phyloP scores from a whole-genome alignment of 2,329 filamentous ascomycete genomes.

The Beauveria bassiana region DNA sequence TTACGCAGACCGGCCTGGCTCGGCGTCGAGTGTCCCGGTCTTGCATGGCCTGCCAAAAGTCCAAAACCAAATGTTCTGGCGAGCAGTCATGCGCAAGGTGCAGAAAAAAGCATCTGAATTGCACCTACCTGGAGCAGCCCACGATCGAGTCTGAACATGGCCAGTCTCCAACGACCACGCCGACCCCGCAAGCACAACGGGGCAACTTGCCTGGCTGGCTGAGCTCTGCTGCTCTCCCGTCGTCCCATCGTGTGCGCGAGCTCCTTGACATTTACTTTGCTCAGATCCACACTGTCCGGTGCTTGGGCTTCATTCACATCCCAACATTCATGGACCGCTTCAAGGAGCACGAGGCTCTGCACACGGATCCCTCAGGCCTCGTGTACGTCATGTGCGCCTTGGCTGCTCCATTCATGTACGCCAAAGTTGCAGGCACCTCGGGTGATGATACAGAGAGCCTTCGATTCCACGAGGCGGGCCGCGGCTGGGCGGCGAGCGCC shows the following conservation, averaged over 20 bases:
- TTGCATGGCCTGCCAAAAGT: not conserved
- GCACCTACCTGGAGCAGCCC: not conserved
- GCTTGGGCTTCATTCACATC: conserved; percentile 2
- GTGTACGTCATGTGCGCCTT: conserved; percentile 1
- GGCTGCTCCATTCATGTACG: not conserved
- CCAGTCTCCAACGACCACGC: not conserved
- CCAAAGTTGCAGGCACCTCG: not conserved
- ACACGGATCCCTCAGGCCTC: not conserved
- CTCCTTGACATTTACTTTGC: conserved; percentile 10
- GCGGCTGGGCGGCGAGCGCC: not conserved
- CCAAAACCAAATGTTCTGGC: conserved; percentile 4
- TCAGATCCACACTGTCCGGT: conserved; percentile 2
- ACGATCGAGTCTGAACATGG: not conserved
- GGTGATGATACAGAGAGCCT: not conserved
- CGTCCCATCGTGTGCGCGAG: conserved; percentile 1
- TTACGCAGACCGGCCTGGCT: conserved; percentile 1
- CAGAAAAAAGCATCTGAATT: not conserved
- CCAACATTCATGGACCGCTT: conserved; percentile 7
- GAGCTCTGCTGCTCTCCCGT: not conserved
- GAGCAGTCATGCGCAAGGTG: not conserved
- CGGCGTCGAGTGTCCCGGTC: not conserved
- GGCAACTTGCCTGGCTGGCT: not conserved
- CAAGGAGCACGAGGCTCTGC: not conserved
- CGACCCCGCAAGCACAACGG: not conserved
- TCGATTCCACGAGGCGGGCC: not conserved